Evolutionary conservation across 805 yeast species (phyloP).

Genomic region (Suhomyces canberraensis): DNA sequence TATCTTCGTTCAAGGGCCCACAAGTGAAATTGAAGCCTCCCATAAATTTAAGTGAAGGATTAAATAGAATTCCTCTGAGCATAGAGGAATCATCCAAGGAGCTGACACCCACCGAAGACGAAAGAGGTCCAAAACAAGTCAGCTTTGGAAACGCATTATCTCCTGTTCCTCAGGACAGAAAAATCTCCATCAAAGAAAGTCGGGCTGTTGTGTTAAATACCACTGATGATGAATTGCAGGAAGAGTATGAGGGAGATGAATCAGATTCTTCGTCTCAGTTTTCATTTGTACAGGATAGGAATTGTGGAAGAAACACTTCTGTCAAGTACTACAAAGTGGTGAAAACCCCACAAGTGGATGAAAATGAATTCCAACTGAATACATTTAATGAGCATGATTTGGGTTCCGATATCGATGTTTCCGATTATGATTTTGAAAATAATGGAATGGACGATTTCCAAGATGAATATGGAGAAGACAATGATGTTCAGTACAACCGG

Average conservation of each 20-base stretch:
- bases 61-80: background rate
- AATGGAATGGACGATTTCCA: slow-evolving; percentile 39
- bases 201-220: background rate
- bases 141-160: slow-evolving; percentile 3
- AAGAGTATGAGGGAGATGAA: slow-evolving; percentile 5
- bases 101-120: slow-evolving; percentile 1
- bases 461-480: slow-evolving; percentile 29
- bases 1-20: slow-evolving; percentile 5
- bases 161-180: background rate
- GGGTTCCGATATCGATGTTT: slow-evolving; percentile 16
- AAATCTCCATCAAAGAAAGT: background rate
- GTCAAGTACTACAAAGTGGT: slow-evolving; percentile 49
- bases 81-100: background rate
- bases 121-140: slow-evolving; percentile 10
- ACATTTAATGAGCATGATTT: slow-evolving; percentile 28
- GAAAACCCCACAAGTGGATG: slow-evolving; percentile 13
- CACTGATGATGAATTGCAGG: slow-evolving; percentile 5
- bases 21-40: slow-evolving; percentile 4
- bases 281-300: slow-evolving; percentile 47
- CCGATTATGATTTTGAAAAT: slow-evolving; percentile 43
- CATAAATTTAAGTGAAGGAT: background rate
- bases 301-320: slow-evolving; percentile 51
- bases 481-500: slow-evolving; percentile 21
- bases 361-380: slow-evolving; percentile 11
- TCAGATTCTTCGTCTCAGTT: slow-evolving; percentile 37